phyloP scores from a whole-genome alignment of 140 eudicot species.

The Anethum foeniculum region DNA sequence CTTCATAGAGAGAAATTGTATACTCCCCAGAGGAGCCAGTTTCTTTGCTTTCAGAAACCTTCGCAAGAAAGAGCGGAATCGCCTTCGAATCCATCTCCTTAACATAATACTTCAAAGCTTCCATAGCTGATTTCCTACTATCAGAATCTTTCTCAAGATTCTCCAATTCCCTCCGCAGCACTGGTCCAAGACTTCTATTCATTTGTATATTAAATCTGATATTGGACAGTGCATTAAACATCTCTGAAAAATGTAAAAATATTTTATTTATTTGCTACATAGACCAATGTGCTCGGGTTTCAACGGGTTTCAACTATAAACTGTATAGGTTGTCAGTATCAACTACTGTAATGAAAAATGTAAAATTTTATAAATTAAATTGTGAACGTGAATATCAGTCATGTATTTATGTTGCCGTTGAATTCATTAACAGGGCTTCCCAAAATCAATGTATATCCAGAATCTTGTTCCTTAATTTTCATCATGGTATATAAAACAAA shows the following conservation, averaged over 20 bases:
- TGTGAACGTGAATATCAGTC: not conserved
- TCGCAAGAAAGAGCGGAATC: conserved; percentile 85
- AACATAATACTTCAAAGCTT: conserved; percentile 69
- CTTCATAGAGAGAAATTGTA: conserved; percentile 83
- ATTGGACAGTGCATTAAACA: not conserved
- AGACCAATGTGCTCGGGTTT: not conserved
- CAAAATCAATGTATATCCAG: not conserved
- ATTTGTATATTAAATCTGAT: conserved; percentile 22
- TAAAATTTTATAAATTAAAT: not conserved
- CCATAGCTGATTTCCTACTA: conserved; percentile 82
- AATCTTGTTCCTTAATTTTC: not conserved
- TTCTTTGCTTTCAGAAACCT: conserved; percentile 82
- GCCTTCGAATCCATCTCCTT: conserved; percentile 88
- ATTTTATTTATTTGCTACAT: not conserved
- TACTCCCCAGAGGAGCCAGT: conserved; percentile 72
- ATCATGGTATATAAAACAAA: not conserved
- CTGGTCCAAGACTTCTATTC: conserved; percentile 73
- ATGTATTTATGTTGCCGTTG: not conserved
- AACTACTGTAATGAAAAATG: not conserved
- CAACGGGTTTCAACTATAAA: not conserved
- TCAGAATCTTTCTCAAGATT: conserved; percentile 85
- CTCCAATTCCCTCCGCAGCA: conserved; percentile 53
- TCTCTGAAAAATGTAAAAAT: not conserved
- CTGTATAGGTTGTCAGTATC: not conserved
- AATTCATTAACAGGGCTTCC: not conserved